A percentile compares a stretch with the other conserved stretches of the same genome.
These are phyloP conservation scores for Alternaria brassicae DNA, from an alignment of 2,329 filamentous ascomycete species.

Conservation along the genomic window DNA sequence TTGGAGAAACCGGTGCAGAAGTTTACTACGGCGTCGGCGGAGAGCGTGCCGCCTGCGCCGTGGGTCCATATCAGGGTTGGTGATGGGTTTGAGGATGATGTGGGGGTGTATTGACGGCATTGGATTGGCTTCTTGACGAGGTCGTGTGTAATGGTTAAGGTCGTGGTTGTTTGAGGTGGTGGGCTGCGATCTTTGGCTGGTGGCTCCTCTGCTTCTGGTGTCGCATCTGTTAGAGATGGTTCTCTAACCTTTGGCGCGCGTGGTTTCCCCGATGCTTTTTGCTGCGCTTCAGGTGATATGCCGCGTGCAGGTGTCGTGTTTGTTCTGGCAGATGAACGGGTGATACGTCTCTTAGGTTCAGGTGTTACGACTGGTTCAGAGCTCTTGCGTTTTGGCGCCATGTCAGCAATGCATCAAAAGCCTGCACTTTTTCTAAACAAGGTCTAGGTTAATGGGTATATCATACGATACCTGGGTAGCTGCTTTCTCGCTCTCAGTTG, in stretches of 20 bases:
- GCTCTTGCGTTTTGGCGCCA: constrained; percentile 16
- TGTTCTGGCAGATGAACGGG: constrained; percentile 17
- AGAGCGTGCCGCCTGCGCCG: constrained; percentile 54
- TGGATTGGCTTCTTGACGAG: constrained; percentile 30
- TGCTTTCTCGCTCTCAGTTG: background rate
- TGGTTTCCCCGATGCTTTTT: rapidly evolving
- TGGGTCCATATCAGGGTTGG: constrained; percentile 53
- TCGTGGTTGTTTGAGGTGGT: background rate
- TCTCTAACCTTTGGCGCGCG: rapidly evolving
- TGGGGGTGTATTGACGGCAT: constrained; percentile 26
- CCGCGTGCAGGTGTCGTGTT: background rate
- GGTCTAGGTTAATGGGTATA: background rate
- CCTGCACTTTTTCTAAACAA: too few relatives aligned
- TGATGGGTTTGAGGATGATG: background rate
- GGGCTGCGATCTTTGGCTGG: background rate
- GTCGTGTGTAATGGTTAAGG: constrained; percentile 19
- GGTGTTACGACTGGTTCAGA: background rate
- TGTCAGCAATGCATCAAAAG: background rate
- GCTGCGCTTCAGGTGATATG: background rate
- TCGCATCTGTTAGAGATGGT: background rate
- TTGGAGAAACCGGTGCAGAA: constrained; percentile 50
- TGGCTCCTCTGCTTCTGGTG: background rate
- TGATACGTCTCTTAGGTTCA: constrained; percentile 13
- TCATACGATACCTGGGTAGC: background rate
- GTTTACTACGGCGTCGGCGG: constrained; percentile 48